These are phyloP conservation scores for Amphirosellinia nigrospora DNA, from an alignment of 495 filamentous ascomycete species.

Conservation along the genomic window DNA sequence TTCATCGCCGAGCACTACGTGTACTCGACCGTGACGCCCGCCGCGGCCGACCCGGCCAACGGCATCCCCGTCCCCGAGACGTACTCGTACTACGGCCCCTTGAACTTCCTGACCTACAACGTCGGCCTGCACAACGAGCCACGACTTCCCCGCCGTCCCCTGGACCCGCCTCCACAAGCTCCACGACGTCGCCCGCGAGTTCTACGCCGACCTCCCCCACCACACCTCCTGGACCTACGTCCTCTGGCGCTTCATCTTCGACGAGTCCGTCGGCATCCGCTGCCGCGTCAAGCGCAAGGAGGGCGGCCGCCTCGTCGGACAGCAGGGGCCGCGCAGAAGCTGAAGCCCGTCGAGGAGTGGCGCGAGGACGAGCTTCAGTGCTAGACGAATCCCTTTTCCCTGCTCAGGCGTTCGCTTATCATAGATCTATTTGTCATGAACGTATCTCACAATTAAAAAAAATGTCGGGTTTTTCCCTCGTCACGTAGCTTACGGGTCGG, in stretches of 20 bases:
- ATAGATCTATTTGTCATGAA: neutral
- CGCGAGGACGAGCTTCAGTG: slow-evolving; percentile 27
- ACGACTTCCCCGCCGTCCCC: slow-evolving; percentile 96
- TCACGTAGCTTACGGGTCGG: neutral
- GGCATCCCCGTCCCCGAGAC: slow-evolving; percentile 82
- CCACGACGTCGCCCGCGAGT: slow-evolving; percentile 83
- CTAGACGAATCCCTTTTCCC: neutral
- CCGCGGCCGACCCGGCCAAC: slow-evolving; percentile 65
- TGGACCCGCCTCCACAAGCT: slow-evolving; percentile 84
- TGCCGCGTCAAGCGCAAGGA: slow-evolving; percentile 92
- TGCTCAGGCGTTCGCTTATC: no score
- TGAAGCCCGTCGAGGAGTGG: slow-evolving; percentile 49
- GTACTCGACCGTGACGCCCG: slow-evolving; percentile 70
- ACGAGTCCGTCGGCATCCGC: slow-evolving; percentile 84
- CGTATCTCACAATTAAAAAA: neutral
- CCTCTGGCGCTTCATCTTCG: slow-evolving; percentile 93
- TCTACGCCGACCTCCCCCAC: slow-evolving; percentile 85
- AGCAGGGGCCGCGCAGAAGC: slow-evolving; percentile 45
- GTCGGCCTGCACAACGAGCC: slow-evolving; percentile 96
- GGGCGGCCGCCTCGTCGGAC: slow-evolving; percentile 69
- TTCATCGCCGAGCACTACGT: slow-evolving; percentile 99
- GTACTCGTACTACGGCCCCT: slow-evolving; percentile 92
- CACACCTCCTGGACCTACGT: slow-evolving; percentile 92
- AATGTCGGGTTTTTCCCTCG: neutral
- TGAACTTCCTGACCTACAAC: slow-evolving; percentile 95